phyloP scores from a whole-genome alignment of 2,329 filamentous ascomycete genomes.

The Elsinoe perseae region DNA sequence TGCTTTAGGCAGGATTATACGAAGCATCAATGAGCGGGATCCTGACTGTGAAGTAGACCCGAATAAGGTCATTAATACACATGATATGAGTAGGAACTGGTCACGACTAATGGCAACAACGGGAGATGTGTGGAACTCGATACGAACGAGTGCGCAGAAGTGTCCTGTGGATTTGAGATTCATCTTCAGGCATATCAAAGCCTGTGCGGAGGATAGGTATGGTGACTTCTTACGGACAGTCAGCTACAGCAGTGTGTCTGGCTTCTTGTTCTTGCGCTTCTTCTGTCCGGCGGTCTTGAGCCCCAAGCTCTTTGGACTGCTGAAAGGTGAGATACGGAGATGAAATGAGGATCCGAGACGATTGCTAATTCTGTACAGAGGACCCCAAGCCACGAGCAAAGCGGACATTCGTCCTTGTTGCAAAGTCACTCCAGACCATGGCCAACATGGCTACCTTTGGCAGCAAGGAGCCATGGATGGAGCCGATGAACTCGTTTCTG shows the following conservation, averaged over 20 bases:
- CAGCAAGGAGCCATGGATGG: constrained; percentile 97
- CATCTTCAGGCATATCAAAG: constrained; percentile 83
- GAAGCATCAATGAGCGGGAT: constrained; percentile 83
- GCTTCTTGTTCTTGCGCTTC: constrained; percentile 88
- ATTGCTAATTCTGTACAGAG: constrained; percentile 43
- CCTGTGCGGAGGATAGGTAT: constrained; percentile 89
- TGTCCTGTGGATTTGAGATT: constrained; percentile 75
- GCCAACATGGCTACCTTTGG: constrained; percentile 88
- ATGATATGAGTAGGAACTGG: constrained; percentile 81
- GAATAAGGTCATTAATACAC: constrained; percentile 57
- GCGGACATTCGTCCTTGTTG: constrained; percentile 81
- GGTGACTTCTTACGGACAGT: constrained; percentile 86
- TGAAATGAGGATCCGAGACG: neutral
- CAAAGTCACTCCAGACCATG: constrained; percentile 83
- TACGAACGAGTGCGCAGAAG: constrained; percentile 63
- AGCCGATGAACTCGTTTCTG: constrained; percentile 91
- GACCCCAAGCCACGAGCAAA: constrained; percentile 77
- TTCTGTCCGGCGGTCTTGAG: constrained; percentile 95
- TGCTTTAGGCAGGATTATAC: constrained; percentile 73
- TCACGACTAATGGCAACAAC: constrained; percentile 65
- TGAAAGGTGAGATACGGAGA: constrained; percentile 51
- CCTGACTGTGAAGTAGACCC: constrained; percentile 94
- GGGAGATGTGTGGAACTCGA: constrained; percentile 76
- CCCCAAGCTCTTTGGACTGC: constrained; percentile 81
- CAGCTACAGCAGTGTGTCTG: constrained; percentile 87